Evolutionary conservation across 176 grass and related monocot species (phyloP), one percentile per base, ranked within the genome.

Genomic region (Panicum miliaceum): DNA sequence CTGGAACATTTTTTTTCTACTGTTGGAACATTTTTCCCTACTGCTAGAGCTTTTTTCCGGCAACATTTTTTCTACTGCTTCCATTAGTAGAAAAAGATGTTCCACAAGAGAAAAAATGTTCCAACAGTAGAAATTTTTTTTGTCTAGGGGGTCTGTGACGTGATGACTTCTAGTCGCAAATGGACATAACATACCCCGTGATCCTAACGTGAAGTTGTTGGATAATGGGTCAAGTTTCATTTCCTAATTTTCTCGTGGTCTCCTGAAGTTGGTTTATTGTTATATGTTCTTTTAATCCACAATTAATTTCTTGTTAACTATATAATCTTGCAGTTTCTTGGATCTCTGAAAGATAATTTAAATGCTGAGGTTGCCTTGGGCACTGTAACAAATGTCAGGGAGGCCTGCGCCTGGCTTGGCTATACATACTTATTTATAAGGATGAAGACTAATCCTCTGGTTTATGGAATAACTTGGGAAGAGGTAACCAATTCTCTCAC

Each of bases 371-470:
- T 98, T 66, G 91, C 92, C 56, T 88, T 98, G 83, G 96, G 96
- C 26, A 98, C 96, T 32, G 96, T 98, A 73, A 98, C 96, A 82
- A 98, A 98, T 90, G 89, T 98, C 58, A 98, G 83, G 80, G 96
- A 98, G 76, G 96, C 96, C 12, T 98, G 96, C 85, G 87, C 92
- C 32, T 98, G 96, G 96, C 96, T 98, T 93, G 96, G 96, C 36
- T 98, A 98, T 77, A 95, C 96, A 68, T 98, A 98, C 76, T 90
- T 98, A 85, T 98, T 95, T 90, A 98, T 93, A 90, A 91, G 96
- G 89, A 98, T 98, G 96, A 98, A 93, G 87, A 88, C 91, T 23
- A 98, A 98, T 90, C 96, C 96, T 89, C 79, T 98, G 54, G 96
- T 85, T 62, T 98, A 98, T 83, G 93, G 96, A 58, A 93, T 98